Evolutionary conservation across 1,284 basidiomycete species (phyloP), one percentile per base, ranked within the genome.

Genomic region (Lignosus rhinocerotis): DNA sequence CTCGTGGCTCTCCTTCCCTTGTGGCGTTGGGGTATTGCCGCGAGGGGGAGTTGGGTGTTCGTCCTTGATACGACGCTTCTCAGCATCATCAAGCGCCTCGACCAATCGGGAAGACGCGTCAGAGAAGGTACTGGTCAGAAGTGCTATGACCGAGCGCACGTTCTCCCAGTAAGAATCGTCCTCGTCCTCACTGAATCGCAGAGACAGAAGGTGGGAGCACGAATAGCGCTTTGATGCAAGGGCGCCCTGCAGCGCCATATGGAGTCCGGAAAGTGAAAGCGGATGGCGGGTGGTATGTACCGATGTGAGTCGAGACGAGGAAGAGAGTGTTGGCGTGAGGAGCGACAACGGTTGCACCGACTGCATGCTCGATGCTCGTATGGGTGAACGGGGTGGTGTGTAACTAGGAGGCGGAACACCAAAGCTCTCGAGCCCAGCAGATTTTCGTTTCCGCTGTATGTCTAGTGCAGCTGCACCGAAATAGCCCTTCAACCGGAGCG

Each of bases 151-250:
- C 39, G 85, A 84, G 21, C 86, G 80, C 33, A 90, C 89, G 66
- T 92, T 86, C 63, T 92, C 90, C 90, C 90, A 93, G 66, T 93
- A 93, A 7, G 76, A 74, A 12, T 76, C 75, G 61, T 87, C 85
- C 61, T 88, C 87, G 12, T 70, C 67, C 51, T 73, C 73, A 46
- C 72, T 76, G 67, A 92, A 93, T 5, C 90, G 79, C 38, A 93
- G 71, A 5, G 90, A 90, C 1, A 93, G 77, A 1, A 93, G 76
- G 68, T 93, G 87, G 0, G 91, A 81, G 59, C 86, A 89, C 0
- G 90, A 80, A 64, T 89, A 91, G 12, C 90, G 80, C 64, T 87
- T 88, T 4, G 89, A 81, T 3, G 84, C 78, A 9, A 92, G 64
- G 0, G 90, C 86, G 25, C 78, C 79, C 53, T 87, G 83, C 0